A percentile compares a stretch with the other conserved stretches of the same genome.
Conservation (phyloP, 352 stramenopile species). For the Peronosclerospora sorghi region DNA sequence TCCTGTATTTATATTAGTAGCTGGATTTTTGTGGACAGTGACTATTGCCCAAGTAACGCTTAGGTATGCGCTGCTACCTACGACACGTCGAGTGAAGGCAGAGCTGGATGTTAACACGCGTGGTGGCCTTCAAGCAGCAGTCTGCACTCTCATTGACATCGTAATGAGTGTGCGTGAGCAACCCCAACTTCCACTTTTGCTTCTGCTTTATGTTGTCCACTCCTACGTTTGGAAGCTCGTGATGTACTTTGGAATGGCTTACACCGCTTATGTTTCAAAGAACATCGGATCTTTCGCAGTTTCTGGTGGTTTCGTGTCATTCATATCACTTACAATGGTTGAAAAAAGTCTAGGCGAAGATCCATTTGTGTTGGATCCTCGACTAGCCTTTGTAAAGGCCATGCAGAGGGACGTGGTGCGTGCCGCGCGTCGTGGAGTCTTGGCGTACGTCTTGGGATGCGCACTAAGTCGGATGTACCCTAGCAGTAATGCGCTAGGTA, state of each 20-base stretch:
- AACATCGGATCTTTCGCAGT: conserved; percentile 30
- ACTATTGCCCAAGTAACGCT: conserved; percentile 27
- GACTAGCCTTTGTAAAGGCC: conserved; percentile 19
- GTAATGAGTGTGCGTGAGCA: conserved; percentile 25
- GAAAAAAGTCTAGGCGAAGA: conserved; percentile 33
- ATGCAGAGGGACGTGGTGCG: conserved; percentile 38
- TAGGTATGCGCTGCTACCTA: conserved; percentile 35
- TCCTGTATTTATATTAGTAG: conserved; percentile 14
- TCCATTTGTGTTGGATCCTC: conserved; percentile 41
- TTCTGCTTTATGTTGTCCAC: conserved; percentile 32
- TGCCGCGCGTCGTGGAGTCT: conserved; percentile 27
- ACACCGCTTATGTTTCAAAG: conserved; percentile 2
- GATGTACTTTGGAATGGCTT: conserved; percentile 24
- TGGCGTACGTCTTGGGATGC: conserved; percentile 24
- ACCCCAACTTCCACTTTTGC: conserved; percentile 32
- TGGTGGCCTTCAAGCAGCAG: conserved; percentile 21
- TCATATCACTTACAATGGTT: conserved; percentile 30
- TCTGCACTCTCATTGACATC: conserved; percentile 25
- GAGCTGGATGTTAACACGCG: conserved; percentile 14
- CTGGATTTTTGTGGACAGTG: conserved; percentile 4
- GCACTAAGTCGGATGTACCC: conserved; percentile 14
- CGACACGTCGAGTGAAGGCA: conserved; percentile 12
- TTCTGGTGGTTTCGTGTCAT: conserved; percentile 28
- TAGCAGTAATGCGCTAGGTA: not conserved
- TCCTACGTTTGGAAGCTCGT: conserved; percentile 42